phyloP scores from a whole-genome alignment of 306 rosid genomes.

The Pachyrhizus erosus region DNA sequence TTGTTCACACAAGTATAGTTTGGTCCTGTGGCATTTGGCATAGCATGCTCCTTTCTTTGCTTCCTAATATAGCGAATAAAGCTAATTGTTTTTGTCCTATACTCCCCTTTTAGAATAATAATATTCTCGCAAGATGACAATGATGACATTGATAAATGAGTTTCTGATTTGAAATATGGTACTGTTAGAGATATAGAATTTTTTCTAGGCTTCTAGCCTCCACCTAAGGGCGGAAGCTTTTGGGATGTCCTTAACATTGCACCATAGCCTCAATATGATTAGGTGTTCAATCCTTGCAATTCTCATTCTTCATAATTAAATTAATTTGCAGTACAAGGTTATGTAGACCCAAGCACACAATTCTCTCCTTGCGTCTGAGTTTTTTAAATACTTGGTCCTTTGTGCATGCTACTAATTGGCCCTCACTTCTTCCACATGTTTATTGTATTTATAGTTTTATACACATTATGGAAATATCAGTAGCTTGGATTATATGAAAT shows the following conservation, averaged over 20 bases:
- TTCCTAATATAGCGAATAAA: background rate
- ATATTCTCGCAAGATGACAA: background rate
- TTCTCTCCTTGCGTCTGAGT: background rate
- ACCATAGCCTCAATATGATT: no score
- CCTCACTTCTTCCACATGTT: background rate
- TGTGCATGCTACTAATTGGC: background rate
- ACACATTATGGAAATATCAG: background rate
- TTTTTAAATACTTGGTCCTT: slow-evolving; percentile 17
- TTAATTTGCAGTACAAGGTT: background rate
- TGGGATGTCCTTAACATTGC: background rate
- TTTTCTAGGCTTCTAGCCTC: background rate
- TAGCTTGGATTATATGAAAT: slow-evolving; percentile 32
- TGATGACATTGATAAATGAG: background rate
- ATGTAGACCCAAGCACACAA: background rate
- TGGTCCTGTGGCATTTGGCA: background rate
- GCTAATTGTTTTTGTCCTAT: background rate
- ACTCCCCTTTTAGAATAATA: background rate
- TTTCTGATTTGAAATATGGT: background rate
- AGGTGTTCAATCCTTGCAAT: background rate
- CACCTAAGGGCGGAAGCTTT: background rate
- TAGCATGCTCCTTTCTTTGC: background rate
- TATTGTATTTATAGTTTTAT: background rate
- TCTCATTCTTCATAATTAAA: background rate
- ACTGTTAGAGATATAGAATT: background rate
- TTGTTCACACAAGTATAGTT: background rate